A percentile compares a stretch with the other conserved stretches of the same genome.
phyloP scores from a whole-genome alignment of 169 alveolate genomes.

The Plasmodium yoelii region DNA sequence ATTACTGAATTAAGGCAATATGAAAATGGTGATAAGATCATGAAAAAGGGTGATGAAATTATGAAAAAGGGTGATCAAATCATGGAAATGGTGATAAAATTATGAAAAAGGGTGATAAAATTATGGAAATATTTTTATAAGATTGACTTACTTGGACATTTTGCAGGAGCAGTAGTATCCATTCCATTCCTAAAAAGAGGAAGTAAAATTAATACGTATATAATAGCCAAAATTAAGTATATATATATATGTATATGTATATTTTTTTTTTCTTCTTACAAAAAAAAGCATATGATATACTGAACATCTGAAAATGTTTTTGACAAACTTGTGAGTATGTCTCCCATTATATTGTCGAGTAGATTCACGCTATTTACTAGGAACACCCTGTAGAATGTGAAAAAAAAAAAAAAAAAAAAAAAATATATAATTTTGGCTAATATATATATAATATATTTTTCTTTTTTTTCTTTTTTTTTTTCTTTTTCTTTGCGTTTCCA shows the following conservation, averaged over 20 bases:
- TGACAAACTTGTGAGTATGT: constrained; percentile 85
- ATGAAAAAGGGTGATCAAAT: too few relatives aligned
- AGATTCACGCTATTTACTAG: constrained; percentile 83
- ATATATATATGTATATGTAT: neutral
- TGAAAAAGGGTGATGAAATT: too few relatives aligned
- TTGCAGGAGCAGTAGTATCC: constrained; percentile 50
- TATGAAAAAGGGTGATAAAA: too few relatives aligned
- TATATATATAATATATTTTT: too few relatives aligned
- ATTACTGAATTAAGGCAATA: constrained; percentile 63
- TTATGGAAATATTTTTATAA: too few relatives aligned
- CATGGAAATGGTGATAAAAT: too few relatives aligned
- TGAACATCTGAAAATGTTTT: constrained; percentile 88
- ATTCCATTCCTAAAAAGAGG: constrained; percentile 37
- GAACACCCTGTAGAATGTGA: constrained; percentile 70
- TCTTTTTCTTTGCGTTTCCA: too few relatives aligned
- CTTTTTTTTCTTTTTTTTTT: too few relatives aligned
- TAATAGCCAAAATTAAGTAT: neutral
- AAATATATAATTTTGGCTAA: too few relatives aligned
- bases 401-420: constrained; percentile 13
- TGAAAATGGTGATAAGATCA: too few relatives aligned
- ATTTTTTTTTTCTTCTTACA: constrained; percentile 65
- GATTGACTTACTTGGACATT: constrained; percentile 47
- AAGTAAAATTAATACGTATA: neutral
- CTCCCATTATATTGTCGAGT: constrained; percentile 87
- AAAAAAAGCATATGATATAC: constrained; percentile 80